Base-by-base conservation (phyloP, 768 basidiomycete species). In the Lactifluus pinguis region DNA sequence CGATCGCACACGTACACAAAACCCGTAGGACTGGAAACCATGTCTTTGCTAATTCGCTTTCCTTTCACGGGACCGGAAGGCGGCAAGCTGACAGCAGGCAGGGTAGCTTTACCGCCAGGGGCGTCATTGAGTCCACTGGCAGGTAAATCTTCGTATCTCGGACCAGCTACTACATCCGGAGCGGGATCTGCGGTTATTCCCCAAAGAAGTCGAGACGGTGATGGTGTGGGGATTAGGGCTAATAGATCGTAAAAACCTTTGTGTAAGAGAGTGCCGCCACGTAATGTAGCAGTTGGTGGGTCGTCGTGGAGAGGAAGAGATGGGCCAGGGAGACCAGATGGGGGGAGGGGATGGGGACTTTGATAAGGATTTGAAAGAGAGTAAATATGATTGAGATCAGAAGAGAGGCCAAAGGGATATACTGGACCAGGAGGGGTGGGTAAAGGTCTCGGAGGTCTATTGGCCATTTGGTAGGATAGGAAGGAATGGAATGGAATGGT, bases 161-260 rank as follows among this genome's bases (percentile, higher is more conserved):
- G 85, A 14, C 87, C 86, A 64, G 85, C 82, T 41, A 80, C 70
- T 45, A 76, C 72, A 60, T 80, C 78, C 13, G 68, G 66, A 53
- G 65, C 69, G 60, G 60, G 76, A 55, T 65, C 57, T 38, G 53
- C 59, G 47, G 38, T 42, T 51, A 69, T 78, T 63, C 81, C 79
- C 77, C 83, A 85, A 51, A 84, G 75, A 60, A 87, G 75, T 45
- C 85, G 79, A 53, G 86, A 87, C 17, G 87, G 82, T 49, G 83
- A 73, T 25, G 77, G 85, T 3, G 76, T 72, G 45, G 85, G 86
- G 65, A 89, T 87, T 76, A 90, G 80, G 29, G 89, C 79, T 41
- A 91, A 77, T 34, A 92, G 79, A 76, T 91, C 88, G 73, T 90
- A 92, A 77, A 92, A 92, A n/a, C 89, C 92, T 65, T 89, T 87